Percentiles rank a stretch among this genome's conserved stretches.
phyloP scores from a whole-genome alignment of 2,329 filamentous ascomycete genomes.

The Pseudogymnoascus sp. region DNA sequence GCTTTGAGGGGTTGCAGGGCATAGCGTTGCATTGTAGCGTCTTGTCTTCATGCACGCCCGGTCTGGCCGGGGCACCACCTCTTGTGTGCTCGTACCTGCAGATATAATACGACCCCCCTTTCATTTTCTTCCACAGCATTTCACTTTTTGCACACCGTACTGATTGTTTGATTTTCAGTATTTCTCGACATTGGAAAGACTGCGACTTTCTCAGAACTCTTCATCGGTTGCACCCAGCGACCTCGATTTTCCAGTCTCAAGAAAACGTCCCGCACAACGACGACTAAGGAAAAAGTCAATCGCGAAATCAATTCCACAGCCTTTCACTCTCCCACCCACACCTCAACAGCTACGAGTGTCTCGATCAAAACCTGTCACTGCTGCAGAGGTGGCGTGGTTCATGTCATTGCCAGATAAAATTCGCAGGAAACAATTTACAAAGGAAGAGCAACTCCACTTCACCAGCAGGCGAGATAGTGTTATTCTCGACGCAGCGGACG shows the following conservation, averaged over 20 bases:
- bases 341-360: slow-evolving; percentile 22
- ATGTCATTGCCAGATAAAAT: slow-evolving; percentile 64
- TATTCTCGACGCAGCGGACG: slow-evolving; percentile 49
- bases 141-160: slow-evolving; percentile 35
- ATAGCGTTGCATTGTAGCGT: slow-evolving; percentile 7
- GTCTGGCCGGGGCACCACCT: not conserved
- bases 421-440: slow-evolving; percentile 59
- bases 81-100: slow-evolving; percentile 10
- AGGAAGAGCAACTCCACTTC: slow-evolving; percentile 59
- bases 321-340: not conserved
- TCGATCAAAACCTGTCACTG: slow-evolving; percentile 32
- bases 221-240: slow-evolving; percentile 27
- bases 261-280: slow-evolving; percentile 17
- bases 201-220: slow-evolving; percentile 51
- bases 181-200: slow-evolving; percentile 63
- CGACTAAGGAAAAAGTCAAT: slow-evolving; percentile 14
- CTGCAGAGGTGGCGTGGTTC: slow-evolving; percentile 58
- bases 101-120: slow-evolving; percentile 6
- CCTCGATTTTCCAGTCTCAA: slow-evolving; percentile 16
- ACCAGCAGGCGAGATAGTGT: slow-evolving; percentile 44
- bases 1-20: not conserved
- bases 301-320: not conserved
- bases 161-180: slow-evolving; percentile 41
- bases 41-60: slow-evolving; percentile 4
- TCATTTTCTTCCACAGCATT: slow-evolving; percentile 45